Conservation (phyloP, 78 protist species). For the Diacronema lutheri region DNA sequence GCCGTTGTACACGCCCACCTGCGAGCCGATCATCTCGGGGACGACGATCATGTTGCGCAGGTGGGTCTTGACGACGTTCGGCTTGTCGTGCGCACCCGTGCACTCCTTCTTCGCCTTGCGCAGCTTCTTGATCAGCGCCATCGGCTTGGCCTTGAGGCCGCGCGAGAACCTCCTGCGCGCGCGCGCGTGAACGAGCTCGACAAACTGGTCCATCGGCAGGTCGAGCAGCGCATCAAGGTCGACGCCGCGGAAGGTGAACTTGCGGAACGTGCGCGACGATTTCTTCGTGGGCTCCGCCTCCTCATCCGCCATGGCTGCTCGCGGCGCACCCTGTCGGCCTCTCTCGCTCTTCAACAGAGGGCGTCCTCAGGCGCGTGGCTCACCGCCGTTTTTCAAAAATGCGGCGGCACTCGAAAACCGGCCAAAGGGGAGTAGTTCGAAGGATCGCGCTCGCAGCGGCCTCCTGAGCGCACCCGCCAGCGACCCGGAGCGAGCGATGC, state of each 20-base stretch:
- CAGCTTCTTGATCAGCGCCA: conserved; percentile 82
- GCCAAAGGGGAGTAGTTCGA: too few relatives aligned
- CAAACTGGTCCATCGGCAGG: conserved; percentile 74
- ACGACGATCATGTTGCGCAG: conserved; percentile 96
- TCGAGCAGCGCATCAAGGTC: conserved; percentile 93
- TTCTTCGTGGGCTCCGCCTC: neutral
- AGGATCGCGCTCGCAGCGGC: too few relatives aligned
- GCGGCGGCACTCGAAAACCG: too few relatives aligned
- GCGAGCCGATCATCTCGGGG: conserved; percentile 99
- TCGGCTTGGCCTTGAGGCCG: conserved; percentile 84
- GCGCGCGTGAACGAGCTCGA: conserved; percentile 82
- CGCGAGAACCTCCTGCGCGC: conserved; percentile 92
- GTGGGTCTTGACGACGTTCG: conserved; percentile 94
- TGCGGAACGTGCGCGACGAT: conserved; percentile 88
- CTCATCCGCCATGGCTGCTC: neutral
- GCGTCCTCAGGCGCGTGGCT: too few relatives aligned
- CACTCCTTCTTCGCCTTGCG: conserved; percentile 83
- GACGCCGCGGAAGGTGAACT: conserved; percentile 96
- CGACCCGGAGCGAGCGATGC: too few relatives aligned
- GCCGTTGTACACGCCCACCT: conserved; percentile 99
- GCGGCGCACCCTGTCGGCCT: too few relatives aligned
- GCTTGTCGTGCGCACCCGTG: conserved; percentile 82
- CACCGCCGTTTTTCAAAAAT: too few relatives aligned
- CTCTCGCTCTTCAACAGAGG: too few relatives aligned
- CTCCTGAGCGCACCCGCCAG: too few relatives aligned